Evolutionary conservation across 805 yeast genomes (phyloP).

Genomic region (Clavispora santaluciae): DNA sequence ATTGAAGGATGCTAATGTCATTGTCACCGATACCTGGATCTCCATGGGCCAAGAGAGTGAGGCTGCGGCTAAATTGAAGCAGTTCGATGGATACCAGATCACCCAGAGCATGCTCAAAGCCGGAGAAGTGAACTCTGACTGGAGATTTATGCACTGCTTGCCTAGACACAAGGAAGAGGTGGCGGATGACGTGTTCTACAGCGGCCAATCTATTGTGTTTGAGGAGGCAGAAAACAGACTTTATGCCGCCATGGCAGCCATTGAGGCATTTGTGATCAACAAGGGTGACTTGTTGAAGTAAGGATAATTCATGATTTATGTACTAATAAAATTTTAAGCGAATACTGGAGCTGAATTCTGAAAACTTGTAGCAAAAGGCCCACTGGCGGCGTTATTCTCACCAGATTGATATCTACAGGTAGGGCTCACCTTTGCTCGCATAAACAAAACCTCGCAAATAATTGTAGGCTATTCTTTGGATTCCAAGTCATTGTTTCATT

Average conservation of each 20-base stretch:
- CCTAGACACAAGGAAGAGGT: conserved; percentile 97
- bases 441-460: too few species aligned
- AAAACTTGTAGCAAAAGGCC: too few species aligned
- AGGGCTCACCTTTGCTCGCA: too few species aligned
- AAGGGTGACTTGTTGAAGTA: conserved; percentile 14
- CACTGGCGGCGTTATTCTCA: too few species aligned
- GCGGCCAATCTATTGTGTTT: conserved; percentile 76
- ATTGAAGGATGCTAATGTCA: conserved; percentile 64
- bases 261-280: conserved; percentile 84
- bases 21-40: conserved; percentile 95
- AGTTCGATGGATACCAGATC: conserved; percentile 85
- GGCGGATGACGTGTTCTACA: conserved; percentile 85
- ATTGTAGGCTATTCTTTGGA: too few species aligned
- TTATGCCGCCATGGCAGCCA: conserved; percentile 92
- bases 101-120: conserved; percentile 54
- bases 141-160: conserved; percentile 96
- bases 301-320: not conserved
- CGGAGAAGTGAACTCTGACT: conserved; percentile 57
- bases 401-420: too few species aligned
- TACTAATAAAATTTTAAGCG: not conserved
- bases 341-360: too few species aligned
- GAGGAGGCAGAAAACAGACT: conserved; percentile 95
- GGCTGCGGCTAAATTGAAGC: conserved; percentile 62
- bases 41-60: conserved; percentile 97
- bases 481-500: too few species aligned